Evolutionary conservation across 768 basidiomycete species (phyloP).

Genomic region (Boletus tomentosulus): DNA sequence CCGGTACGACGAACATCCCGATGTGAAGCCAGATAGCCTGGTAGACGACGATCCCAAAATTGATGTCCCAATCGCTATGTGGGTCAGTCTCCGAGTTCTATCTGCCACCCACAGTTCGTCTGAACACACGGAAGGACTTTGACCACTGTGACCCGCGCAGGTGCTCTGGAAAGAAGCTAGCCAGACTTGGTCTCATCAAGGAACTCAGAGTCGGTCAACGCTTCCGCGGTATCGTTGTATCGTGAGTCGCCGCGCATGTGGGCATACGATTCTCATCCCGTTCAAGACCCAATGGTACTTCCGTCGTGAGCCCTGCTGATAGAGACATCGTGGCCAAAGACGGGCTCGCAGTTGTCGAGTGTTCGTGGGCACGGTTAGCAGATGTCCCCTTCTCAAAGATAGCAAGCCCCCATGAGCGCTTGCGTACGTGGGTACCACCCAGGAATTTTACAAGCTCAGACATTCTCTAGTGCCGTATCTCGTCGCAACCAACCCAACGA

Average conservation of each 20-base stretch:
- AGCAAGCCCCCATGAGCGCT: constrained; percentile 84
- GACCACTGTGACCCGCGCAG: constrained; percentile 93
- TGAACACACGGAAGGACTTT: constrained; percentile 64
- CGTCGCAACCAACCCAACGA: constrained; percentile 92
- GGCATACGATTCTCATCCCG: not conserved
- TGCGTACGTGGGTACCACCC: constrained; percentile 51
- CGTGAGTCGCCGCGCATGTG: constrained; percentile 53
- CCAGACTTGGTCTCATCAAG: constrained; percentile 78
- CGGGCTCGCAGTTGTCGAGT: constrained; percentile 97
- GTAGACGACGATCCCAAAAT: constrained; percentile 26
- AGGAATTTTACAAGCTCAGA: not conserved
- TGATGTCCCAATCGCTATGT: constrained; percentile 89
- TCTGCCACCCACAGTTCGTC: not conserved
- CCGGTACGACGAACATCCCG: not conserved
- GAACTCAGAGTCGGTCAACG: constrained; percentile 80
- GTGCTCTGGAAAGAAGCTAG: constrained; percentile 87
- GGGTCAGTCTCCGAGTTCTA: constrained; percentile 57
- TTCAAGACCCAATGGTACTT: constrained; percentile 75
- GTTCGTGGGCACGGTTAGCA: constrained; percentile 94
- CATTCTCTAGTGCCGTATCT: constrained; percentile 79
- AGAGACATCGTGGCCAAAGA: constrained; percentile 65
- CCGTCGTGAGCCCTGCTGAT: constrained; percentile 78
- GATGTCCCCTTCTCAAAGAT: constrained; percentile 96
- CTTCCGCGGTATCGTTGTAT: constrained; percentile 90
- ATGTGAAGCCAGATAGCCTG: constrained; percentile 1